Base-by-base conservation (phyloP, 2,329 filamentous ascomycete species). In the Clonostachys solani region DNA sequence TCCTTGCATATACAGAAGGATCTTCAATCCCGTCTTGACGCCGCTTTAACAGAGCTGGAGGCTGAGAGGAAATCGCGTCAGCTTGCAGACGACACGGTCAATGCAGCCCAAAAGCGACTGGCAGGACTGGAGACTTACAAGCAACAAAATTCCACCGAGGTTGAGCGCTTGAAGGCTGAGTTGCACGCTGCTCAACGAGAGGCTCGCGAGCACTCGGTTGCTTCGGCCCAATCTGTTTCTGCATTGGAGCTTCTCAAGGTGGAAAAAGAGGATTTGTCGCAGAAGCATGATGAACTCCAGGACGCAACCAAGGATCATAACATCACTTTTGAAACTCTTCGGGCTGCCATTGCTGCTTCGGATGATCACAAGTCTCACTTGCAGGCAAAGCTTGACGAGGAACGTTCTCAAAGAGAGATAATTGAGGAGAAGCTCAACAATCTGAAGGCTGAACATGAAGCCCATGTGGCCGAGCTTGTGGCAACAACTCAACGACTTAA, bases 41-140 rank as follows among this genome's bases (percentile, higher is more conserved):
- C 80, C 16, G 62, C 89, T 44, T 78, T 74, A 18, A 69, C 77
- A 5, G 90, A 96, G 48, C 72, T 95, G 2, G 84, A 90, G 33
- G 83, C 89, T 0, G 95, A 99, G 67, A 89, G 78, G 60, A 86
- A 81, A 50, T 86, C 89, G 6, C 83, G 90, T 44, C 84, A 90
- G 58, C 73, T 96, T 13, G 91, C 94, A 0, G 94, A 99, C 60
- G 92, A 96, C 49, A 95, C 89, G 3, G 79, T 87, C 6, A 84
- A 85, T 55, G 88, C 89, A 23, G 86, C 92, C 3, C 87, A 96
- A 62, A 87, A 84, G 64, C 85, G 92, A 18, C 85, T 95, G 65
- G 73, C 82, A 8, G 91, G 96, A 56, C 75, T 99, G 3, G 92
- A 97, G 61, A 77, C 77, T 40, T 92, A 88, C 62, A 86, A 88